A percentile compares a stretch with the other conserved stretches of the same genome.
phyloP scores from a whole-genome alignment of 805 yeast genomes.

The Yamadazyma ubonensis region DNA sequence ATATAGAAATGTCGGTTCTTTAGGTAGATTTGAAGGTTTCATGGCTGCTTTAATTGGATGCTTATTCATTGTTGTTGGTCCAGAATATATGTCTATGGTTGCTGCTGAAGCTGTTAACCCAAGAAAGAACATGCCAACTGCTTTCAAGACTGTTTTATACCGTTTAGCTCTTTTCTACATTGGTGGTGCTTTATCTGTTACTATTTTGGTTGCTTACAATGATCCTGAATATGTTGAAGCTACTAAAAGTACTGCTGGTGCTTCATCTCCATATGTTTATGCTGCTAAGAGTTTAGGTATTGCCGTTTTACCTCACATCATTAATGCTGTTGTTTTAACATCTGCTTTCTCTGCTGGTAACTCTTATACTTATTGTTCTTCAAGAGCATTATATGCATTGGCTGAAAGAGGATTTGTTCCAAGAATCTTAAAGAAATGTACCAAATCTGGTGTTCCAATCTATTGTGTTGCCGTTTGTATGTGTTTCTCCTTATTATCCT shows the following conservation, averaged over 20 bases:
- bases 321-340: conserved; percentile 32
- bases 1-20: conserved; percentile 32
- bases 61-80: conserved; percentile 41
- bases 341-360: conserved; percentile 27
- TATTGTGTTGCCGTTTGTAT: conserved; percentile 27
- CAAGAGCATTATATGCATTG: conserved; percentile 21
- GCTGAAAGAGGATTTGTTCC: conserved; percentile 23
- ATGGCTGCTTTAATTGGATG: conserved; percentile 38
- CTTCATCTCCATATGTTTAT: conserved; percentile 31
- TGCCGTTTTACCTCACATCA: conserved; percentile 29
- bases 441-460: conserved; percentile 22
- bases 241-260: conserved; percentile 26
- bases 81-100: conserved; percentile 45
- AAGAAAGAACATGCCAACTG: conserved; percentile 37
- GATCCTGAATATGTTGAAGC: conserved; percentile 25
- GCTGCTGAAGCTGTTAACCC: conserved; percentile 46
- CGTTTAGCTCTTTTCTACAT: conserved; percentile 45
- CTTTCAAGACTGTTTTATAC: conserved; percentile 43
- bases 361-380: conserved; percentile 20
- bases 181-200: conserved; percentile 43
- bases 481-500: conserved; percentile 28
- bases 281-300: conserved; percentile 29
- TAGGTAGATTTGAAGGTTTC: conserved; percentile 44
- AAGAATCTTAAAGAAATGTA: conserved; percentile 17
- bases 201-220: conserved; percentile 37